Conservation (phyloP, 306 rosid species). For the Cajanus cajan region DNA sequence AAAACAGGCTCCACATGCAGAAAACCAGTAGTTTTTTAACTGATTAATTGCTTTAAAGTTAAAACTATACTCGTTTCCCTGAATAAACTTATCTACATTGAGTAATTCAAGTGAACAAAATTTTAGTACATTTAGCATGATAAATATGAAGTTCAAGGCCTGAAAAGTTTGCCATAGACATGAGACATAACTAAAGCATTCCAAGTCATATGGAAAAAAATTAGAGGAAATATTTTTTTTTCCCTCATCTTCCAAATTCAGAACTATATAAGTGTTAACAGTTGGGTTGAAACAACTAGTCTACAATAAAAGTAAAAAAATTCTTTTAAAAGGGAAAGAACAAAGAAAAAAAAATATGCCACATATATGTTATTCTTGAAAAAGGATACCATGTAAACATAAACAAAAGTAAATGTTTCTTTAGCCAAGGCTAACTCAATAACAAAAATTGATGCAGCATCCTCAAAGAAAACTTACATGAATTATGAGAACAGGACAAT, state of each 20-base stretch:
- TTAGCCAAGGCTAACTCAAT: background rate
- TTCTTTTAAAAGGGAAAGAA: background rate
- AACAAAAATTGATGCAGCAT: slow-evolving; percentile 7
- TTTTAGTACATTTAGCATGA: background rate
- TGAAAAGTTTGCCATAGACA: background rate
- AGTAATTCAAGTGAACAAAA: background rate
- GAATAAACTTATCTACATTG: background rate
- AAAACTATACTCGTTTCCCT: background rate
- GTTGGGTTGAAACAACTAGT: background rate
- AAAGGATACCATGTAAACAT: background rate
- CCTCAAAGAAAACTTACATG: slow-evolving; percentile 56
- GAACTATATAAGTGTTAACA: background rate
- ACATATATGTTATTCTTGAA: background rate
- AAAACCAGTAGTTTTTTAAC: background rate
- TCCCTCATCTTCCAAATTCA: background rate
- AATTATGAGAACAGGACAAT: slow-evolving; percentile 83
- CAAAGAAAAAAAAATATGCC: background rate
- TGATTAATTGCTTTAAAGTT: background rate
- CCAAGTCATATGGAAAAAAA: background rate
- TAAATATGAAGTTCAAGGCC: background rate
- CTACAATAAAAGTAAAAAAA: background rate
- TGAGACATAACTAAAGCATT: background rate
- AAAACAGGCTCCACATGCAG: background rate
- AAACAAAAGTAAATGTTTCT: background rate
- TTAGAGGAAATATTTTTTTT: background rate